These are phyloP conservation scores for Lonicera japonica DNA, from an alignment of 129 eudicot species.

Conservation along the genomic window DNA sequence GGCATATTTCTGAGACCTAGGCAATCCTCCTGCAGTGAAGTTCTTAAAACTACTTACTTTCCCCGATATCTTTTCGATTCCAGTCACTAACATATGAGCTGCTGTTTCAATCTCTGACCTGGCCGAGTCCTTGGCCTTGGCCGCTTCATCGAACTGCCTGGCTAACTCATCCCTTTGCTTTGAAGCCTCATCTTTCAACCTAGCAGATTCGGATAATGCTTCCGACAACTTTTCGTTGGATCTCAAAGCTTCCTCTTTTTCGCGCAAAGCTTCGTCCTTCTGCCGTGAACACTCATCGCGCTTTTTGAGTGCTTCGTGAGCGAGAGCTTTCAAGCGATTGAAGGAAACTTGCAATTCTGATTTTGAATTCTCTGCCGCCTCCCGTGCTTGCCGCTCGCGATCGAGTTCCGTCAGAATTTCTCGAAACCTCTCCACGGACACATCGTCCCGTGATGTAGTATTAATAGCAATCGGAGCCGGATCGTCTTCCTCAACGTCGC, in stretches of 20 bases:
- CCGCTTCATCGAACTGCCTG: conserved; percentile 54
- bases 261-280: conserved; percentile 48
- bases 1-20: conserved; percentile 76
- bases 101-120: conserved; percentile 70
- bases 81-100: conserved; percentile 77
- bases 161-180: conserved; percentile 27
- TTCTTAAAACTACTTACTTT: conserved; percentile 67
- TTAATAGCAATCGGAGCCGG: conserved; percentile 38
- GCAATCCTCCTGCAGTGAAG: conserved; percentile 69
- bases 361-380: conserved; percentile 50
- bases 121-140: conserved; percentile 50
- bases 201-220: conserved; percentile 35
- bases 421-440: conserved; percentile 47
- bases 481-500: conserved; percentile 74
- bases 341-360: conserved; percentile 57
- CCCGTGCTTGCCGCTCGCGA: conserved; percentile 64
- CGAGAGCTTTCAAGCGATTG: conserved; percentile 58
- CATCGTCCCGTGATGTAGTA: conserved; percentile 28
- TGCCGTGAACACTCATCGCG: conserved; percentile 65
- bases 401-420: conserved; percentile 68
- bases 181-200: conserved; percentile 14
- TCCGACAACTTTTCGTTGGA: conserved; percentile 33
- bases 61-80: conserved; percentile 87
- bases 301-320: conserved; percentile 80
- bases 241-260: conserved; percentile 33